Evolutionary conservation across 2,329 filamentous ascomycete genomes (phyloP), one percentile per base, ranked within the genome.

Genomic region (Diplodia mutila): DNA sequence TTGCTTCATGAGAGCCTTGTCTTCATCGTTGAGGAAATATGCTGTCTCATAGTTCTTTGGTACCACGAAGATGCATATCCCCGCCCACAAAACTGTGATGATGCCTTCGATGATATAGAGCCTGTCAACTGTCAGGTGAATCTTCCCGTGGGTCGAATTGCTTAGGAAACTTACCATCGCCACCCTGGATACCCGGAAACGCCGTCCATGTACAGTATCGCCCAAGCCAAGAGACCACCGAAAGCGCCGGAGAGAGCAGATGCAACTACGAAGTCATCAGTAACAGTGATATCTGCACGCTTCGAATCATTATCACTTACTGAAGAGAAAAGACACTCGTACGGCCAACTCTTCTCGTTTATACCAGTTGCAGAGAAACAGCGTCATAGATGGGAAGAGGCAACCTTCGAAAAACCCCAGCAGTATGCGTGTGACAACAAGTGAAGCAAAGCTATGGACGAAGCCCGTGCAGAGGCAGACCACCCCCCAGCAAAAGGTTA

Each of bases 1-100:
- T 27, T 70, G 70, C n/a, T 74, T 73, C 75, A 77, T 78, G 67
- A 77, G 71, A 9, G 72, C 69, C 66, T 75, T 76, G 7, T 78
- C 76, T 9, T 71, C 71, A 2, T 67, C 72, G 25, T 71, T 75
- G 48, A 77, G 73, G 61, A 77, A 78, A 54, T 77, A 77, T 0
- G 76, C 76, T 0, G 76, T 76, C 46, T 75, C 72, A 63, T 75
- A 77, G 63, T 72, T 69, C 29, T 75, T 76, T 1, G 75, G 75
- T 0, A 78, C 73, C 1, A 77, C 64, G 57, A 73, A 76, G 53
- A 77, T 70, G 65, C 74, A 75, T 29, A 71, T 70, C 27, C 67
- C 51, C 18, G 75, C 75, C 72, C 72, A 75, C 7, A 74, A 37
- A 1, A 77, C 69, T 2, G 75, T 77, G 25, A 76, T 72, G 18